Evolutionary conservation across 495 filamentous ascomycete species (phyloP), one percentile per base, ranked within the genome.

Genomic region (Aspergillus mulundensis): DNA sequence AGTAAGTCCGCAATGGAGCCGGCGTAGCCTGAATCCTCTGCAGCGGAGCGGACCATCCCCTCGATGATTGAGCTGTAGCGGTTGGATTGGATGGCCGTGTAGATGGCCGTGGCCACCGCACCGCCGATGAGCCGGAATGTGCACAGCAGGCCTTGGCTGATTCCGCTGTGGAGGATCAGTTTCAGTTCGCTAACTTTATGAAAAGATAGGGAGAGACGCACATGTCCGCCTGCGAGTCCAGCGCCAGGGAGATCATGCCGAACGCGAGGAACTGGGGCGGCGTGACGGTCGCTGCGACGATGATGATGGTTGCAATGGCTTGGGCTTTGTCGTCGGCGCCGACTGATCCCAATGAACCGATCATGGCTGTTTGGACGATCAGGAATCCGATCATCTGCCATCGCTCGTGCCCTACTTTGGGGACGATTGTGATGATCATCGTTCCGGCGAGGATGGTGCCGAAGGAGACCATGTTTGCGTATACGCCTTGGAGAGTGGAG

Each of bases 391-490:
- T 21, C 41, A 44, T 18, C 41, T 44, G 41, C 41, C 19, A 44
- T 15, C 41, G 41, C 41, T 44, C 41, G 41, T 44, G 41, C 7
- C 41, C 41, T 6, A 44, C 14, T 4, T 21, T 10, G 8, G 41
- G 41, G 1, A 44, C 41, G 7, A 44, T 44, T 12, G 41, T 44
- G n/a, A 44, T 15, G 16, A 44, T 18, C 16, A 44, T 19, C 11
- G 19, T 44, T 5, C 41, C 41, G 16, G 41, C 41, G 41, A 21
- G 41, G 16, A 44, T 44, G 3, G 41, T 21, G 19, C 41, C 41
- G 19, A 44, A 44, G 2, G 41, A 44, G 41, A 44, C n/a, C 41
- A 44, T 44, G 41, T 44, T 44, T 44, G 41, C 41, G 19, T 44
- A 44, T 21, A 44, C 41, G 41, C 41, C 16, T 12, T 44, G 41